Percentiles rank a stretch among this genome's conserved stretches.
These are phyloP conservation scores for Neophaeococcomyces mojaviensis DNA, from an alignment of 2,329 filamentous ascomycete genomes.

Conservation along the genomic window DNA sequence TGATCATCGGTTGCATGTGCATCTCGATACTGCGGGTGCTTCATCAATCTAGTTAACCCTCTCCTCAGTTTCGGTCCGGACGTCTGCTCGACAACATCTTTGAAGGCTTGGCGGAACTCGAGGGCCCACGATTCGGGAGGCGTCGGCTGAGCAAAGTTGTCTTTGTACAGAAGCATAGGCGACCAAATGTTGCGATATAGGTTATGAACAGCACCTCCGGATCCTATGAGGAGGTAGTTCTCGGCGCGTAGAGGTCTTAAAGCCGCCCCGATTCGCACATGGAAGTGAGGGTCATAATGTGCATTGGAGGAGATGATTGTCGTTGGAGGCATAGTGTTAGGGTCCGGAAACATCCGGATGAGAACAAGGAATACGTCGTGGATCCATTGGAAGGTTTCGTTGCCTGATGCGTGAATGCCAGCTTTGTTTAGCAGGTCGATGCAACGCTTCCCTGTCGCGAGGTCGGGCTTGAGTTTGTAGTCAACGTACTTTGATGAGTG, in stretches of 20 bases:
- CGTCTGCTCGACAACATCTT: conserved; percentile 51
- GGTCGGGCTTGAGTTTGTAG: conserved; percentile 56
- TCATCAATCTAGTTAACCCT: conserved; percentile 57
- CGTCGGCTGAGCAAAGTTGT: conserved; percentile 54
- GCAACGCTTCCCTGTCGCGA: conserved; percentile 44
- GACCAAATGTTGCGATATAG: conserved; percentile 60
- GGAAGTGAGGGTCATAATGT: conserved; percentile 49
- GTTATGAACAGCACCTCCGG: conserved; percentile 62
- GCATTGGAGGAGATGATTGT: conserved; percentile 52
- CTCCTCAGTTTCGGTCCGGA: conserved; percentile 48
- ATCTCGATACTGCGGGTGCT: conserved; percentile 58
- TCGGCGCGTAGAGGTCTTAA: conserved; percentile 49
- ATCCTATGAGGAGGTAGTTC: conserved; percentile 52
- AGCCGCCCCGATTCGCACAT: conserved; percentile 50
- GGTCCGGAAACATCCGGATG: conserved; percentile 59
- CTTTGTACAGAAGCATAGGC: conserved; percentile 56
- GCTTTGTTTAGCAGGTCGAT: conserved; percentile 43
- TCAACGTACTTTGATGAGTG: conserved; percentile 57
- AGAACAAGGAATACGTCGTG: conserved; percentile 64
- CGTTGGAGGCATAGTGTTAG: conserved; percentile 53
- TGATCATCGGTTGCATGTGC: conserved; percentile 65
- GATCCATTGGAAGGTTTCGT: conserved; percentile 60
- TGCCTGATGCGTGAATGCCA: conserved; percentile 48
- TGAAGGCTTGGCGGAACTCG: conserved; percentile 58
- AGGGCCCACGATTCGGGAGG: conserved; percentile 55